Evolutionary conservation across 2,329 filamentous ascomycete genomes (phyloP), one percentile per base, ranked within the genome.

Genomic region (Diaporthe sp.): DNA sequence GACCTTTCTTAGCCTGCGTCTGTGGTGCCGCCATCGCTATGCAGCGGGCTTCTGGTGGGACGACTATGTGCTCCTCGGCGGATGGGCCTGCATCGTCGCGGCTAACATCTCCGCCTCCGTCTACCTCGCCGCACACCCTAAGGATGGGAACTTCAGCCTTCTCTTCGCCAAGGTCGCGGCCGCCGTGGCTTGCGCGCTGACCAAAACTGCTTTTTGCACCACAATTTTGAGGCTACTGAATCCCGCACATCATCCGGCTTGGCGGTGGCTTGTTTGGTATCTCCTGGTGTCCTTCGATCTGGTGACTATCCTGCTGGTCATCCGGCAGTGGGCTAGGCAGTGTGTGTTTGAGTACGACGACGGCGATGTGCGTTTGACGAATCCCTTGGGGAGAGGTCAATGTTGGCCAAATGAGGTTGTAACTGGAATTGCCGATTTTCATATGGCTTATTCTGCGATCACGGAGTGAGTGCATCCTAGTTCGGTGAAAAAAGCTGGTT

Each of bases 381-480:
- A 68, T 4, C 63, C 63, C 3, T 27, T 68, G 63, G 63, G 63
- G 3, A 68, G n/a, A 5, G 63, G 63, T 4, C 63, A 39, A 30
- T 68, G 63, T 30, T 68, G 63, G 63, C 63, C 63, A 15, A 68
- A 68, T 39, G 63, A 53, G 47, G 63, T 68, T 30, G 63, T 68
- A n/a, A 39, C 44, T 7, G 63, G 63, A 19, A 68, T 68, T 13
- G 63, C 63, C 0, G 63, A 68, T 2, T 68, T 68, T 4, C 47
- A 68, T 15, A 68, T 68, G 63, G 63, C 47, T n/a, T 68, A 68
- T 4, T 68, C 63, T 10, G 63, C 63, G 4, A 15, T 53, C 4
- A 68, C 63, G 22, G 63, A 68, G 63, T 68, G 47, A 68, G 63
- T 68, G n/a, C 32, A 22, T 35, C 13, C n/a, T 30, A 17, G 3